phyloP scores from a whole-genome alignment of 345 rosid species.

The Laguncularia racemosa region DNA sequence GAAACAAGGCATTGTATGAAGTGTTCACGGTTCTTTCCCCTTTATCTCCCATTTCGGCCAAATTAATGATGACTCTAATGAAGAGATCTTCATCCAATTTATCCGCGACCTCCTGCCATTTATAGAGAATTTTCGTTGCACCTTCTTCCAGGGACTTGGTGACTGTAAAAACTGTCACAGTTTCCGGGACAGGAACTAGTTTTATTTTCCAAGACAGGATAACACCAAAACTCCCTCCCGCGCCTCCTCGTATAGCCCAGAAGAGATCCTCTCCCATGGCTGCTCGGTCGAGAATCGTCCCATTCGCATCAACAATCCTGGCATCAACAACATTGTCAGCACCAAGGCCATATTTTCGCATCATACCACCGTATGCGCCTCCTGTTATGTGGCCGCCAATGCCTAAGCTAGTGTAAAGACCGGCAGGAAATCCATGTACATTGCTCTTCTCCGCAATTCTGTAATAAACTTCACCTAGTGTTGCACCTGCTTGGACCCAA shows the following conservation, averaged over 20 bases:
- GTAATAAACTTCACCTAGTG: constrained; percentile 27
- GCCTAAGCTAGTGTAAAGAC: constrained; percentile 26
- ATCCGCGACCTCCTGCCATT: constrained; percentile 16
- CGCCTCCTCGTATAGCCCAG: constrained; percentile 23
- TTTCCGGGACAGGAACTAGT: constrained; percentile 17
- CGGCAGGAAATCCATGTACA: constrained; percentile 23
- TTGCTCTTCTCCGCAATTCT: constrained; percentile 12
- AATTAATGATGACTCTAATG: constrained; percentile 12
- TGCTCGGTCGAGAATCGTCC: constrained; percentile 11
- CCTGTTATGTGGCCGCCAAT: constrained; percentile 21
- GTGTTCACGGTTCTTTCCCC: constrained; percentile 9
- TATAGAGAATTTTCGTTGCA: constrained; percentile 9
- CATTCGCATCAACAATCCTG: constrained; percentile 9
- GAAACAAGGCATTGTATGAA: constrained; percentile 13
- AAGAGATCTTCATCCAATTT: constrained; percentile 12
- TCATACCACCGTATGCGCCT: constrained; percentile 17
- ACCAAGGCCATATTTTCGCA: constrained; percentile 18
- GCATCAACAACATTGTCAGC: constrained; percentile 18
- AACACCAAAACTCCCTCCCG: constrained; percentile 16
- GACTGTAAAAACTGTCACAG: constrained; percentile 18
- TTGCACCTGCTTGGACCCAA: constrained; percentile 35
- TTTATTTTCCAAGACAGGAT: constrained; percentile 15
- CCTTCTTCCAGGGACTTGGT: constrained; percentile 17
- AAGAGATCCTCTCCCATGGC: constrained; percentile 15
- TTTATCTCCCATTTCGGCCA: not conserved